Percentiles rank a stretch among this genome's conserved stretches.
These are phyloP conservation scores for Dictyostelium citrinum DNA, from an alignment of 78 protist species.

Conservation along the genomic window DNA sequence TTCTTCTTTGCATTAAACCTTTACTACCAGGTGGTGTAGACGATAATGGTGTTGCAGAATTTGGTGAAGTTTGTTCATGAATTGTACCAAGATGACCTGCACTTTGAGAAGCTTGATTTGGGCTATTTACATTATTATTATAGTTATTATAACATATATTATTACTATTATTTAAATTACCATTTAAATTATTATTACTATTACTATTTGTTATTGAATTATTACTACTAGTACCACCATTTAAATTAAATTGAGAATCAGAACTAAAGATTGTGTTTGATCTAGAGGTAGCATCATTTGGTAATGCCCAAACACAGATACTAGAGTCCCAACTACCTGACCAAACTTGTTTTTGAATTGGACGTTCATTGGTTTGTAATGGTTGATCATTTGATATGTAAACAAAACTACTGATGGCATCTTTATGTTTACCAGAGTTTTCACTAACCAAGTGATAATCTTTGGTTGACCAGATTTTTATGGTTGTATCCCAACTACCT, in stretches of 20 bases:
- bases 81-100: neutral
- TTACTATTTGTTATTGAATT: neutral
- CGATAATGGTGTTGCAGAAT: slow-evolving; percentile 19
- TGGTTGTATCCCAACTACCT: slow-evolving; percentile 45
- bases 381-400: neutral
- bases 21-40: neutral
- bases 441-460: slow-evolving; percentile 49
- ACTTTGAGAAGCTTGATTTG: neutral
- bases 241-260: neutral
- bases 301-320: slow-evolving; percentile 30
- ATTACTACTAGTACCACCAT: neutral
- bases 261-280: neutral
- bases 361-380: neutral
- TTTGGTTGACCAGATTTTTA: slow-evolving; percentile 47
- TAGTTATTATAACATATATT: no score
- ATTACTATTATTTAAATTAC: neutral
- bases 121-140: neutral
- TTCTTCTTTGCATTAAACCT: slow-evolving; percentile 32
- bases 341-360: slow-evolving; percentile 54
- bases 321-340: slow-evolving; percentile 42
- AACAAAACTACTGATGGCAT: slow-evolving; percentile 68
- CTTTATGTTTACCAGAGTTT: slow-evolving; percentile 40
- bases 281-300: neutral
- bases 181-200: neutral
- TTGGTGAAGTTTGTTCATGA: neutral